Percentiles rank a stretch among this genome's conserved stretches.
phyloP scores from a whole-genome alignment of 2,329 filamentous ascomycete genomes.

The Fusarium sp. region DNA sequence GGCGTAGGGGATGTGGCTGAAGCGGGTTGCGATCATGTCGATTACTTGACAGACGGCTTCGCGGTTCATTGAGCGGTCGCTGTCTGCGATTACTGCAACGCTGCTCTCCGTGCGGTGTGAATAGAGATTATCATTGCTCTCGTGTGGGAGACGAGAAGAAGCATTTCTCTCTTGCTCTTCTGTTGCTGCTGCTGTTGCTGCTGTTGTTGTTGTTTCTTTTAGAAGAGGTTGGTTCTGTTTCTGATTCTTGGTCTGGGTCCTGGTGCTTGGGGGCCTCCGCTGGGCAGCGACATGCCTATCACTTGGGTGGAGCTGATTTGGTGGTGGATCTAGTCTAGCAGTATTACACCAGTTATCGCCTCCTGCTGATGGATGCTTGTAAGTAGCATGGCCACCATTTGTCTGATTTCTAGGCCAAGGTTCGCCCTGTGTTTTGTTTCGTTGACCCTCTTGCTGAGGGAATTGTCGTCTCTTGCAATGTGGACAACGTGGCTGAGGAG shows the following conservation, averaged over 20 bases:
- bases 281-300: neutral
- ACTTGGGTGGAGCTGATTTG: neutral
- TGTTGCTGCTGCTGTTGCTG: too few species aligned
- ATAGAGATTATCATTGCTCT: neutral
- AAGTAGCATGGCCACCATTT: neutral
- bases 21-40: slow-evolving; percentile 49
- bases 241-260: neutral
- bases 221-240: neutral
- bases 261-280: neutral
- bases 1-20: slow-evolving; percentile 57
- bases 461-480: too few species aligned
- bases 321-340: neutral
- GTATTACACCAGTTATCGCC: slow-evolving; percentile 1
- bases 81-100: slow-evolving; percentile 20
- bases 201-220: slow-evolving; percentile 6
- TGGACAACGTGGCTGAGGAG: too few species aligned
- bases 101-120: slow-evolving; percentile 19
- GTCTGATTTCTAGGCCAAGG: neutral
- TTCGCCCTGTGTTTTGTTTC: neutral
- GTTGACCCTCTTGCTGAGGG: neutral
- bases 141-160: too few species aligned
- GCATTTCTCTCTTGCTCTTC: too few species aligned
- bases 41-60: slow-evolving; percentile 52
- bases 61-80: slow-evolving; percentile 40
- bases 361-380: neutral